phyloP scores from a whole-genome alignment of 352 stramenopile genomes.

The Pythium dissimile region DNA sequence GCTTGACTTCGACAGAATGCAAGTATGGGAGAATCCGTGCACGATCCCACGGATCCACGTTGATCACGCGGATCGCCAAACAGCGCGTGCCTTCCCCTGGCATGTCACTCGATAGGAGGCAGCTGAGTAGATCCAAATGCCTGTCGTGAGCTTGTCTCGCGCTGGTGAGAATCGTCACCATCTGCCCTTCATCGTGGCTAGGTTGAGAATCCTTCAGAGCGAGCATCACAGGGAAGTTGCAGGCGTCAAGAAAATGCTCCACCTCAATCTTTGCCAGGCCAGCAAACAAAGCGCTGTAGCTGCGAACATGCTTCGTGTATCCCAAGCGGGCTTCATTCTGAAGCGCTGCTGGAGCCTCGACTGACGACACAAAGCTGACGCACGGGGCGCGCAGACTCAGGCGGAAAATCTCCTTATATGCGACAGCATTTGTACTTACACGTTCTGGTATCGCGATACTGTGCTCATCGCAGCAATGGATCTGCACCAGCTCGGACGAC shows the following conservation, averaged over 20 bases:
- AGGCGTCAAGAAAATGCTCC: conserved; percentile 67
- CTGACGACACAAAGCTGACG: conserved; percentile 45
- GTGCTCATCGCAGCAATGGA: conserved; percentile 69
- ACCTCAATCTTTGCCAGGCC: conserved; percentile 47
- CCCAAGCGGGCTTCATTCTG: conserved; percentile 46
- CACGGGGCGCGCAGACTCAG: conserved; percentile 31
- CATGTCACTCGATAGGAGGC: conserved; percentile 44
- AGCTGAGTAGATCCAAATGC: conserved; percentile 26
- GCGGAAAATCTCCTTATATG: conserved; percentile 62
- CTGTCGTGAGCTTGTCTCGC: conserved; percentile 34
- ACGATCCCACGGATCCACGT: conserved; percentile 47
- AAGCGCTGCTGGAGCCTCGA: conserved; percentile 45
- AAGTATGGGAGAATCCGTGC: conserved; percentile 54
- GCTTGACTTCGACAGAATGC: conserved; percentile 56
- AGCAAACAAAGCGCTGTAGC: conserved; percentile 57
- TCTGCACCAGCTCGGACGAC: conserved; percentile 25
- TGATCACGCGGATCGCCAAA: conserved; percentile 51
- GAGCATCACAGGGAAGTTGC: conserved; percentile 73
- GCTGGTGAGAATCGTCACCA: conserved; percentile 27
- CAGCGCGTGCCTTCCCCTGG: conserved; percentile 23
- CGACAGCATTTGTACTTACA: conserved; percentile 29
- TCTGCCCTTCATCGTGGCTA: conserved; percentile 21
- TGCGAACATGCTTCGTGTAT: conserved; percentile 63
- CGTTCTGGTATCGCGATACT: conserved; percentile 29
- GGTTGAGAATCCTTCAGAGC: conserved; percentile 19